Base-by-base conservation (phyloP, 2,329 filamentous ascomycete genomes). In the Cyphellophora attinorum region DNA sequence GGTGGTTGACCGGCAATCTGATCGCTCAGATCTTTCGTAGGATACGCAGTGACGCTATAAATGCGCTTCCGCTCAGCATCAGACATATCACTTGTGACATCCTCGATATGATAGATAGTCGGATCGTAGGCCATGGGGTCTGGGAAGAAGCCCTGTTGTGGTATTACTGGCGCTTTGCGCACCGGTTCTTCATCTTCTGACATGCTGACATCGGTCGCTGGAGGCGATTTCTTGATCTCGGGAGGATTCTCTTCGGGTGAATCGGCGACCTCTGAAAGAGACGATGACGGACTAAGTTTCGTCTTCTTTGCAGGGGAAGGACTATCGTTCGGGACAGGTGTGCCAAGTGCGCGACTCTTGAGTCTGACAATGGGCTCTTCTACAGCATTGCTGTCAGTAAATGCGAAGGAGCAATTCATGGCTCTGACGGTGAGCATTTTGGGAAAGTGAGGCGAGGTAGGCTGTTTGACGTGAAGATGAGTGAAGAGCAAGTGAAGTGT, bases 101-200 rank as follows among this genome's bases (percentile, higher is more conserved):
- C 70, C 37, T 79, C 79, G 43, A 98, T 95, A 55, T 98, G 83
- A 64, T 98, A 98, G 32, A 95, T 72, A 21, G 89, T 94, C 2
- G 88, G 86, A 53, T 98, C 91, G 47, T 77, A 68, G n/a, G 79
- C 85, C 16, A 85, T 83, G 0, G 89, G 89, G 53, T 96, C 86
- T 25, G 89, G 80, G 39, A 89, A 89, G 56, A 95, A 96, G 1
- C 85, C 88, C 59, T 93, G 84, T 39, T 88, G 81, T 5, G 74
- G 72, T 15, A 80, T 60, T 5, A 73, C 65, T n/a, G 75, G 70
- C 11, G 70, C 71, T 53, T 74, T 76, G 56, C 74, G 75, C 27
- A 72, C 70, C 27, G 70, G 19, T 4, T 29, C 35, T 53, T 47
- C 53, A 23, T 45, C 42, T 37, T 65, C 67, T 31, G 65, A 67